phyloP scores from a whole-genome alignment of 2,329 filamentous ascomycete species.

The Fusarium robinianum region DNA sequence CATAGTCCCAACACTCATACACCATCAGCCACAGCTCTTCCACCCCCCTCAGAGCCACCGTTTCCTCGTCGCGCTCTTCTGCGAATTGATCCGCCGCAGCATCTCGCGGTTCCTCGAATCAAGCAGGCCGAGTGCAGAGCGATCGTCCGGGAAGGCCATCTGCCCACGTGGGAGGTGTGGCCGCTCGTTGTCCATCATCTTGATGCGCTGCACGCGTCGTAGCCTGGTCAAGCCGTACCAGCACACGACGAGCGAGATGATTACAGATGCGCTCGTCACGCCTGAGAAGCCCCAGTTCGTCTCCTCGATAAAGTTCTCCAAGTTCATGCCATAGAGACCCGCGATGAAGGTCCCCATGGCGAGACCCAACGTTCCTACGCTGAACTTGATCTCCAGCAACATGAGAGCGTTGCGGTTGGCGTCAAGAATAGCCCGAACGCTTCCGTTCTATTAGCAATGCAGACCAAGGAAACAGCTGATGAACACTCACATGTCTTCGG shows the following conservation, averaged over 20 bases:
- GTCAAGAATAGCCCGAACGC: slow-evolving; percentile 94
- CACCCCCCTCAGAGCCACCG: slow-evolving; percentile 35
- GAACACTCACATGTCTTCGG: slow-evolving; percentile 85
- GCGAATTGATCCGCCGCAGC: slow-evolving; percentile 56
- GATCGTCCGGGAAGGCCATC: slow-evolving; percentile 44
- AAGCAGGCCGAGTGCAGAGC: slow-evolving; percentile 53
- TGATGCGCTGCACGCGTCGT: slow-evolving; percentile 82
- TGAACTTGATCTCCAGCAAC: slow-evolving; percentile 95
- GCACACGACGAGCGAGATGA: slow-evolving; percentile 78
- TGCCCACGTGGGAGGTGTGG: slow-evolving; percentile 45
- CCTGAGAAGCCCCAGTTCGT: slow-evolving; percentile 82
- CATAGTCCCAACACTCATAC: slow-evolving; percentile 12
- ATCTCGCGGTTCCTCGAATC: slow-evolving; percentile 60
- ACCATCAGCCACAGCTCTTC: slow-evolving; percentile 7
- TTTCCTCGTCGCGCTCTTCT: slow-evolving; percentile 49
- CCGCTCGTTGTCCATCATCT: slow-evolving; percentile 67
- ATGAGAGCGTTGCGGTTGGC: slow-evolving; percentile 98
- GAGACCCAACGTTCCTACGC: slow-evolving; percentile 90
- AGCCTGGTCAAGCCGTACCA: slow-evolving; percentile 83
- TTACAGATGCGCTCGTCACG: slow-evolving; percentile 71
- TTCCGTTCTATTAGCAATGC: slow-evolving; percentile 45
- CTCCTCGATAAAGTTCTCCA: slow-evolving; percentile 98
- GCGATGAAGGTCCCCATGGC: slow-evolving; percentile 94
- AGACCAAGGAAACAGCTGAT: neutral
- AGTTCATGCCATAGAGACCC: slow-evolving; percentile 99